Evolutionary conservation across 306 rosid genomes (phyloP).

Genomic region (Vicia faba): DNA sequence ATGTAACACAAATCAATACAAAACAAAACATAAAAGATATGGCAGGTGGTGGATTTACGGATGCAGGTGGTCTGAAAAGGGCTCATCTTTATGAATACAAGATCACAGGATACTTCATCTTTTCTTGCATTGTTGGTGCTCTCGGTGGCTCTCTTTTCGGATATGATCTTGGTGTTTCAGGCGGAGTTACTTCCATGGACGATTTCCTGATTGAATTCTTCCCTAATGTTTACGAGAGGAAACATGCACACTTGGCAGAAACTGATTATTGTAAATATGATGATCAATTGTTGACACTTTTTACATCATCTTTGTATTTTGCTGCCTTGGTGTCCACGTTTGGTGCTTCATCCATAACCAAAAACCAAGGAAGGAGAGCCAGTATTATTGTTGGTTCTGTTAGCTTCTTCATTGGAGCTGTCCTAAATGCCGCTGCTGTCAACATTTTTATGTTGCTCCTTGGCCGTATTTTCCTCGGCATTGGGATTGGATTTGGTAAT

Average conservation of each 20-base stretch:
- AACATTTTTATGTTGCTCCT: conserved; percentile 66
- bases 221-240: conserved; percentile 68
- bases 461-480: conserved; percentile 66
- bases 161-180: conserved; percentile 95
- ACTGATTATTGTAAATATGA: conserved; percentile 92
- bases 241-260: conserved; percentile 63
- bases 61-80: conserved; percentile 45
- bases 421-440: conserved; percentile 56
- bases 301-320: conserved; percentile 78
- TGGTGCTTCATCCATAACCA: conserved; percentile 58
- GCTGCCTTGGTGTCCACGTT: conserved; percentile 72
- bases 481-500: conserved; percentile 83
- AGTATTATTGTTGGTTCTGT: conserved; percentile 72
- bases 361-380: conserved; percentile 35
- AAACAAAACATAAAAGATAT: conserved; percentile 28
- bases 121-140: conserved; percentile 74
- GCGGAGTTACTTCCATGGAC: conserved; percentile 97
- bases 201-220: conserved; percentile 79
- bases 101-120: conserved; percentile 63
- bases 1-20: neutral
- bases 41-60: conserved; percentile 70
- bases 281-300: conserved; percentile 70
- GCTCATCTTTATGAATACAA: conserved; percentile 74
- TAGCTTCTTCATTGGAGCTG: conserved; percentile 70
- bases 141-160: conserved; percentile 92